Conservation (phyloP, 1,284 basidiomycete genomes). For the Heterobasidion irregulare region DNA sequence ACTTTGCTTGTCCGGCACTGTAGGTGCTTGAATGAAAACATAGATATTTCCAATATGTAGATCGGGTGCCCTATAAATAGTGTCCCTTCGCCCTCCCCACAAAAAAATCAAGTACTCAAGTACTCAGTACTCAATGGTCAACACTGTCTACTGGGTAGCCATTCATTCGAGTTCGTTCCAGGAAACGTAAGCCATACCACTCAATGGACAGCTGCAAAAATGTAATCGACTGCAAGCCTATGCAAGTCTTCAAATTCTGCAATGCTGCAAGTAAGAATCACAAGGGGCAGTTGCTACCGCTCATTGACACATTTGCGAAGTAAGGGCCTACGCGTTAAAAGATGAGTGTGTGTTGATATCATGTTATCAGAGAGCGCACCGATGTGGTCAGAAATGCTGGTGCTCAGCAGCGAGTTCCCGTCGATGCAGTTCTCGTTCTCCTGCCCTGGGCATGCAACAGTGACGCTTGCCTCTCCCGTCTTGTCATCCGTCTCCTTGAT, state of each 20-base stretch:
- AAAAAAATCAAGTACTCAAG: no score
- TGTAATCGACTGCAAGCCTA: no score
- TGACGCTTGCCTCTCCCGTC: constrained; percentile 15
- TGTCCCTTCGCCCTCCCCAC: no score
- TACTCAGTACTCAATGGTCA: no score
- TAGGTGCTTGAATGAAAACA: no score
- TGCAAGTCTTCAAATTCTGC: no score
- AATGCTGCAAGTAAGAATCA: neutral
- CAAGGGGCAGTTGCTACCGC: constrained; percentile 7
- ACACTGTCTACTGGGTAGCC: no score
- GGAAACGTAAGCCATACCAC: neutral
- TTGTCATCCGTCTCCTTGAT: constrained; percentile 20
- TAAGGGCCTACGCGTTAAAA: constrained; percentile 7
- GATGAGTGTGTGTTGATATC: neutral
- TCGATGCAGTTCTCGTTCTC: constrained; percentile 20
- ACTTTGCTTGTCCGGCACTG: no score
- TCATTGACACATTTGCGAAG: constrained; percentile 10
- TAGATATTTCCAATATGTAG: no score
- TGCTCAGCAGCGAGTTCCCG: constrained; percentile 13
- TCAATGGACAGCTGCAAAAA: no score
- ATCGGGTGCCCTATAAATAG: no score
- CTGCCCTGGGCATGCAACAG: constrained; percentile 19
- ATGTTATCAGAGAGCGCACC: constrained; percentile 7
- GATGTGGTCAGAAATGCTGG: constrained; percentile 16
- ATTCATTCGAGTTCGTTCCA: neutral